Percentiles rank a stretch among this genome's conserved stretches.
Evolutionary conservation across 768 basidiomycete genomes (phyloP).

Genomic region (Leccinum uliginosum): DNA sequence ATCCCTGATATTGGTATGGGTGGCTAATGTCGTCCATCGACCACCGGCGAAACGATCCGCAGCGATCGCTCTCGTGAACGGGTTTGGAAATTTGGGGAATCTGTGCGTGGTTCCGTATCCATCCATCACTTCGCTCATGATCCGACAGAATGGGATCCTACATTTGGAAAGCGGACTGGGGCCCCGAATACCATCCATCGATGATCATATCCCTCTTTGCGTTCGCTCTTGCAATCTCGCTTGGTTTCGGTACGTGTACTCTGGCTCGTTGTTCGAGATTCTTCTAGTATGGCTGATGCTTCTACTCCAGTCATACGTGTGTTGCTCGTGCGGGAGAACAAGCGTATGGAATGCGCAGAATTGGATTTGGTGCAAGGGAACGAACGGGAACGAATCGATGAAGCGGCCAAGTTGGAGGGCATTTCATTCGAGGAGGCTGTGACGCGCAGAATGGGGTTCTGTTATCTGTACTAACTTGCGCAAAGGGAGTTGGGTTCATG

Average conservation of each 20-base stretch:
- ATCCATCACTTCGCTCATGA: neutral
- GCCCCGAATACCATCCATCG: neutral
- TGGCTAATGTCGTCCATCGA: neutral
- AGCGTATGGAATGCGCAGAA: neutral
- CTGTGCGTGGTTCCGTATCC: neutral
- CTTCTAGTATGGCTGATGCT: neutral
- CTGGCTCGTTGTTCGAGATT: neutral
- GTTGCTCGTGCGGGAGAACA: neutral
- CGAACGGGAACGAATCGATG: neutral
- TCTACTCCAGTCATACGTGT: neutral
- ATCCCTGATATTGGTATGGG: neutral
- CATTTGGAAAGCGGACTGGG: neutral
- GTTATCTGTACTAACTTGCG: neutral
- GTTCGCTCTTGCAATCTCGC: neutral
- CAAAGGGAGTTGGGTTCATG: neutral
- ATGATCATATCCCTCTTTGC: neutral
- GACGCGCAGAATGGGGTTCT: neutral
- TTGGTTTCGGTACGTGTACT: neutral
- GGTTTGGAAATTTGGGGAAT: neutral
- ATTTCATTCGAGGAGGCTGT: neutral
- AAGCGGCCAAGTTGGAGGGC: neutral
- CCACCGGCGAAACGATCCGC: neutral
- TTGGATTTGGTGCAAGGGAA: neutral
- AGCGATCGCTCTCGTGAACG: neutral
- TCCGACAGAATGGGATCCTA: neutral